Evolutionary conservation across 2,329 filamentous ascomycete species (phyloP), one percentile per base, ranked within the genome.

Genomic region (Xylaria sp.): DNA sequence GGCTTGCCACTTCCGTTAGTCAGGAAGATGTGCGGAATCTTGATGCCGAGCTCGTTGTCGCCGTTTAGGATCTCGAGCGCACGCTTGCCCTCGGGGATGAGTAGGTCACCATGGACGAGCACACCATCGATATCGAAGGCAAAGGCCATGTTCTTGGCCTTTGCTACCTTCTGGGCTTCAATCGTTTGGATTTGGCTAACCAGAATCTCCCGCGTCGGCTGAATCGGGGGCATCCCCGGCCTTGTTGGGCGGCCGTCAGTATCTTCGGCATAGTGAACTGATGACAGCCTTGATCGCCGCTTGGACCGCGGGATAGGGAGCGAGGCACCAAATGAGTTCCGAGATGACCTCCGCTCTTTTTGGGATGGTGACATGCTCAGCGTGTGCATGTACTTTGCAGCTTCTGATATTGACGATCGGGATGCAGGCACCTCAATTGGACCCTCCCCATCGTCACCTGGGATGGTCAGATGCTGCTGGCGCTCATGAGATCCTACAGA

Each of bases 121-220:
- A 93, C 91, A 82, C 91, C 91, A 74, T 93, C 92, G 67, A 91
- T 90, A 79, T 94, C 92, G 72, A 94, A 94, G 75, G 90, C 91
- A 72, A 94, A 94, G 7, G 90, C 90, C 90, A 93, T 93, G 82
- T 93, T 90, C 85, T 93, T 93, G 66, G 90, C 91, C 66, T 86
- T 85, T 34, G 81, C 81, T 18, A 91, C 90, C 82, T 91, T 92
- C 73, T 90, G 86, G 65, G 85, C 80, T 73, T 86, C 84, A 71
- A 93, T 83, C 70, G 90, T 87, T 81, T 93, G 91, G 23, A 92
- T 83, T 80, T 92, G 90, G 3, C 89, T 87, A 43, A 89, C 89
- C 69, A 93, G 82, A 68, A 93, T 88, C 58, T 92, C 89, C 36
- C 90, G 87, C 3, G 89, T 86, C 55, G 88, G 83, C 78, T 88